Base-by-base conservation (phyloP, 164 flowering plant species). In the Magnolia sinica region DNA sequence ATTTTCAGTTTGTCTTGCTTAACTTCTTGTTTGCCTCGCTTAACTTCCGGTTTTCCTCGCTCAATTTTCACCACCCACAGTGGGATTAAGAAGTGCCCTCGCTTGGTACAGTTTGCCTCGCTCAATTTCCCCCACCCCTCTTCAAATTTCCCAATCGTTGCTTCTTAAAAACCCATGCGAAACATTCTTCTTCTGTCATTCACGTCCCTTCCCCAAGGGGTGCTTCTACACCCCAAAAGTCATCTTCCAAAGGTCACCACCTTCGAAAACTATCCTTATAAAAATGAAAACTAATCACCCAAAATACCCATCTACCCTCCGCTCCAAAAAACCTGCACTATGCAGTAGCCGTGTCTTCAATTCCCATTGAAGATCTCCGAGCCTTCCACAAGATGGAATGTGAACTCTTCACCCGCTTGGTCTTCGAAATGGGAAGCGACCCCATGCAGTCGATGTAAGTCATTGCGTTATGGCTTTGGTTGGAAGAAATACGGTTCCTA, bases 331-430 rank as follows among this genome's bases (percentile, higher is more conserved):
- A 24, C 1, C 49, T 7, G 0, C 49, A 68, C 20, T 1, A 3
- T 51, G 4, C 66, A 59, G 13, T n/a, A 8, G 1, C 18, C 51
- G 31, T 61, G 66, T n/a, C 49, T n/a, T 29, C 24, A 14, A 29
- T 73, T 8, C 58, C 69, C 29, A 49, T 13, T 0, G 51, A 45
- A 18, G 58, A 18, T 9, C 76, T 74, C 59, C n/a, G n/a, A 4
- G 19, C 76, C 1, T 74, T 74, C 76, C 70, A 74, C 70, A 6
- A 22, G 2, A 45, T 64, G 61, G 76, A 74, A 24, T 5, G 61
- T 2, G 61, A 45, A 2, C 19, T 74, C 76, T 65, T 64, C 68
- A 11, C 9, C 14, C 71, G 76, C 13, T 27, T 74, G 9, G 70
- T 74, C 37, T 6, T 49, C 2, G 20, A 65, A 1, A 64, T 74